These are phyloP conservation scores for Stachybotrys elegans DNA, from an alignment of 2,329 filamentous ascomycete species.

Conservation along the genomic window DNA sequence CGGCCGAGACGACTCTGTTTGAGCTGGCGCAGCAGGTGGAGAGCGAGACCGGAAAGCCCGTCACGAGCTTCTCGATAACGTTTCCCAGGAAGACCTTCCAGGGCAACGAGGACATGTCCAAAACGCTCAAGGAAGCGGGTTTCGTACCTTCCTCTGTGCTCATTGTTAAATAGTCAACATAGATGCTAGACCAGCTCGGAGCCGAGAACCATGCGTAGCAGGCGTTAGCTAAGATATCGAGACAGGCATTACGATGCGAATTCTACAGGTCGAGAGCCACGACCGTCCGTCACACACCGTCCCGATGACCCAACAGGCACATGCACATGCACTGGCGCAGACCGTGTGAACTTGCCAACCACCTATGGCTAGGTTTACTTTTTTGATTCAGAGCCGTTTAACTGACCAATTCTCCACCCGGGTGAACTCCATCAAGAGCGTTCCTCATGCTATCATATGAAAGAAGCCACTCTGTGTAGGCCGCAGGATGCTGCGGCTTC, in stretches of 20 bases:
- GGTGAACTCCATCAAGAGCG: constrained; percentile 37
- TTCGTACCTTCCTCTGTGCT: constrained; percentile 87
- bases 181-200: too few relatives aligned
- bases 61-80: constrained; percentile 75
- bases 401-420: constrained; percentile 31
- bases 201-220: constrained; percentile 15
- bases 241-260: too few relatives aligned
- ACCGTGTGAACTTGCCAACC: not conserved
- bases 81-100: constrained; percentile 81
- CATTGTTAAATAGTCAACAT: constrained; percentile 65
- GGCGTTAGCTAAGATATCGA: too few relatives aligned
- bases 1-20: constrained; percentile 86
- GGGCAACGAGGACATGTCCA: constrained; percentile 69
- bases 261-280: too few relatives aligned
- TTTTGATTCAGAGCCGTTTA: constrained; percentile 29
- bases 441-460: constrained; percentile 39
- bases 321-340: not conserved
- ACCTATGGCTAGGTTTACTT: constrained; percentile 26
- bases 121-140: constrained; percentile 89
- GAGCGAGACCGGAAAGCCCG: constrained; percentile 63
- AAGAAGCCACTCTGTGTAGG: constrained; percentile 40
- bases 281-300: too few relatives aligned
- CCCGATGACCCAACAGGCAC: not conserved
- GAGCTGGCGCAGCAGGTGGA: constrained; percentile 78
- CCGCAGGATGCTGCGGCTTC: constrained; percentile 40